Conservation (phyloP, 1,284 basidiomycete genomes). For the Termitomyces sp. region DNA sequence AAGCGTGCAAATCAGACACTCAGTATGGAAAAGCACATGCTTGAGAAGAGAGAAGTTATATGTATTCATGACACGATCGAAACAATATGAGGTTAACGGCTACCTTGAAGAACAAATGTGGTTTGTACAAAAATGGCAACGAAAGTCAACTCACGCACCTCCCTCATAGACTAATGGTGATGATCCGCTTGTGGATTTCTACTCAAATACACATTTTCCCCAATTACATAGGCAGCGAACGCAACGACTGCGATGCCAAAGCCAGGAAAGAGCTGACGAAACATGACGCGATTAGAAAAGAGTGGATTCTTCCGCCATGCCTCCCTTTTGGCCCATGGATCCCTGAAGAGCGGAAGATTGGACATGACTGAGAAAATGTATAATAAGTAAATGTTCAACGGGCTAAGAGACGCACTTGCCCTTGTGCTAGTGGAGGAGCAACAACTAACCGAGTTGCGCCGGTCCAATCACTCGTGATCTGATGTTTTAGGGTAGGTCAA, state of each 20-base stretch:
- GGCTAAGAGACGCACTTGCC: slow-evolving; percentile 9
- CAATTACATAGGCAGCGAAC: slow-evolving; percentile 86
- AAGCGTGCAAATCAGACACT: neutral
- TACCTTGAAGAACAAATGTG: neutral
- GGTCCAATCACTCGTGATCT: slow-evolving; percentile 25
- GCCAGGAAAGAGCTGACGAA: slow-evolving; percentile 86
- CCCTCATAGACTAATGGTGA: slow-evolving; percentile 23
- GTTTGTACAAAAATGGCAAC: neutral
- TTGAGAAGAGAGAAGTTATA: neutral
- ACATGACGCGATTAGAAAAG: slow-evolving; percentile 82
- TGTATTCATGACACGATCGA: neutral
- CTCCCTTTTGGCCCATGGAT: slow-evolving; percentile 92
- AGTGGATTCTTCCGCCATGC: slow-evolving; percentile 89
- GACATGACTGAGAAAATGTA: slow-evolving; percentile 37
- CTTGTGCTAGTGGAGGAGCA: slow-evolving; percentile 2
- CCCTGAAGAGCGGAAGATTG: slow-evolving; percentile 72
- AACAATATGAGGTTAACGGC: neutral
- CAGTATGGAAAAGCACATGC: neutral
- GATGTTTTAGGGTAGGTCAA: slow-evolving; percentile 55
- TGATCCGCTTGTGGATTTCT: slow-evolving; percentile 31
- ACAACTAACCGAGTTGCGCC: neutral
- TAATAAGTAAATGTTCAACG: slow-evolving; percentile 4
- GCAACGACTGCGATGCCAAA: slow-evolving; percentile 88
- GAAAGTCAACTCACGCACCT: slow-evolving; percentile 10
- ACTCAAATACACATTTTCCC: slow-evolving; percentile 61